Conservation (phyloP, 1,284 basidiomycete genomes). For the Cryptococcus sp. region DNA sequence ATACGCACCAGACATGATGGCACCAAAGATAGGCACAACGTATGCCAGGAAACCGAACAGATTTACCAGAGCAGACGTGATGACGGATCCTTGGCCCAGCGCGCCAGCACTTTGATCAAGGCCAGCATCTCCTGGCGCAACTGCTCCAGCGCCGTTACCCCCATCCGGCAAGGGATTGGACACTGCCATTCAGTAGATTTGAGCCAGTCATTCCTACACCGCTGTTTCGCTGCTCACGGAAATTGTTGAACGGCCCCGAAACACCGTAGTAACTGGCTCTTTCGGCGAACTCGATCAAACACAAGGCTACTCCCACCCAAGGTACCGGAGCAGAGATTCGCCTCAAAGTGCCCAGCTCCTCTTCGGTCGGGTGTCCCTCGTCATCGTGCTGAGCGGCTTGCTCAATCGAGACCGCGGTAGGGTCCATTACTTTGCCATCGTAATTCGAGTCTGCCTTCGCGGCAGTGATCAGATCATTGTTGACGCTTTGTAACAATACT, state of each 20-base stretch:
- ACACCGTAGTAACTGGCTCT: slow-evolving; percentile 22
- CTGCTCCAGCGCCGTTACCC: slow-evolving; percentile 68
- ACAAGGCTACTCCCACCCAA: slow-evolving; percentile 16
- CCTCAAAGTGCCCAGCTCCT: slow-evolving; percentile 43
- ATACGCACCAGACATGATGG: slow-evolving; percentile 59
- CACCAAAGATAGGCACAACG: slow-evolving; percentile 36
- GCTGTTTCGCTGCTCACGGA: slow-evolving; percentile 24
- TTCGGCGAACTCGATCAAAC: slow-evolving; percentile 20
- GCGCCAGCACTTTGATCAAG: slow-evolving; percentile 61
- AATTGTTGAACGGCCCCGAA: slow-evolving; percentile 4
- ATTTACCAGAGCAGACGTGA: slow-evolving; percentile 23
- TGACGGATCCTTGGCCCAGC: slow-evolving; percentile 26
- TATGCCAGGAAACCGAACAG: slow-evolving; percentile 33
- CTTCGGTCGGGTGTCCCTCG: slow-evolving; percentile 66
- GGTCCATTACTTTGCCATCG: slow-evolving; percentile 12
- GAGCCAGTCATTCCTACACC: slow-evolving; percentile 19
- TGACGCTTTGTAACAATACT: too few relatives aligned
- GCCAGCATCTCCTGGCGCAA: slow-evolving; percentile 64
- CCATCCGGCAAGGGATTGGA: slow-evolving; percentile 58
- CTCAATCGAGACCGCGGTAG: slow-evolving; percentile 15
- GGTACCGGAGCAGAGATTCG: background rate
- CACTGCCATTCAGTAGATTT: slow-evolving; percentile 43
- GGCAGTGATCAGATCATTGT: background rate
- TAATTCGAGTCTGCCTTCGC: background rate
- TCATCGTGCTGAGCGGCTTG: slow-evolving; percentile 35